phyloP scores from a whole-genome alignment of 2,329 filamentous ascomycete genomes.

The Colletotrichum shisoi region DNA sequence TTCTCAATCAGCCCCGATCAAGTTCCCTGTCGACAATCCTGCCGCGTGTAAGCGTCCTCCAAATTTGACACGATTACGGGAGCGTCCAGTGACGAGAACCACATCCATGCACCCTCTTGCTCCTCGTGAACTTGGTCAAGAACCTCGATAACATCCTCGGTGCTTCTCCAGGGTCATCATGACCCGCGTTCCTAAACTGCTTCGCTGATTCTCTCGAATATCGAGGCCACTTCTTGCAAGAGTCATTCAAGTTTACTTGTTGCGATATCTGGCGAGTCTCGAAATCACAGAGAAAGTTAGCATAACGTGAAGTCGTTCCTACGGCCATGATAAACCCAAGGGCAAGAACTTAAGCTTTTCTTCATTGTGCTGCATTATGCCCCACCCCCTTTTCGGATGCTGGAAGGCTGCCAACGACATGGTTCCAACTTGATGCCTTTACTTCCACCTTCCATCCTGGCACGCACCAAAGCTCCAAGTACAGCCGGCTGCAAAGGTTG shows the following conservation, averaged over 20 bases:
- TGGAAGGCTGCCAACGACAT: conserved; percentile 15
- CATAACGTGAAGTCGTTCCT: neutral
- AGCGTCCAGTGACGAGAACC: neutral
- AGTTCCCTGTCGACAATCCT: neutral
- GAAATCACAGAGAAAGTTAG: neutral
- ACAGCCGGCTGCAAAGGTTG: neutral
- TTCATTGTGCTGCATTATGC: neutral
- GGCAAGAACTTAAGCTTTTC: neutral
- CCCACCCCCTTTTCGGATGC: neutral
- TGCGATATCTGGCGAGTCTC: neutral
- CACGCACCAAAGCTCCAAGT: neutral
- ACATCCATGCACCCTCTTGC: neutral
- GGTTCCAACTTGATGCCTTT: conserved; percentile 12
- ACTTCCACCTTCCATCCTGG: neutral
- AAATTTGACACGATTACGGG: neutral
- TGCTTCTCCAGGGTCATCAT: neutral
- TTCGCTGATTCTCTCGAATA: no score
- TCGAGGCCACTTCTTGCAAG: neutral
- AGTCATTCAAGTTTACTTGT: neutral
- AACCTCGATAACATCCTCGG: neutral
- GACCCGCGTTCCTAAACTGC: no score
- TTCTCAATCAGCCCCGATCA: neutral
- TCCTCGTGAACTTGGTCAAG: neutral
- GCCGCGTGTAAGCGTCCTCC: no score
- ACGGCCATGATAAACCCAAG: neutral